Evolutionary conservation across 1,139 yeast genomes (phyloP), one percentile per base, ranked within the genome.

Genomic region (Debaryomyces psychrophilus): DNA sequence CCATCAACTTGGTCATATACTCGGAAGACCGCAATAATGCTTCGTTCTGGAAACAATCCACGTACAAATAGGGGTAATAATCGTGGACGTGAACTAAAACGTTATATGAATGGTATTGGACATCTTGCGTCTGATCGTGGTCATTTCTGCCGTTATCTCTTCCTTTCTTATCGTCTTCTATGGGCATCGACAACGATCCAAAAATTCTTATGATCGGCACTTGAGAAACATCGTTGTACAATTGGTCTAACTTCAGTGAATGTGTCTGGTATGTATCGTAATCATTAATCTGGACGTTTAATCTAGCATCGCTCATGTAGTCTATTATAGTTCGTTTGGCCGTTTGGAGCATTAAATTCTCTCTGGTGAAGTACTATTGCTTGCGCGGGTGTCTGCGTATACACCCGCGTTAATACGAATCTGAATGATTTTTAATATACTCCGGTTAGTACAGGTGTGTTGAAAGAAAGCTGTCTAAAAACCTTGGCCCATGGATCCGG

Each of bases 131-230:
- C 15, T 45, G 43, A 47, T 50, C 20, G 46, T 45, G 12, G 23
- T 25, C 15, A 34, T 25, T 33, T 29, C 22, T 29, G 23, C 14
- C 8, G 42, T 14, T 44, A 47, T 51, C 17, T 46, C 45, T 20
- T 14, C 22, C n/a, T 26, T 22, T 33, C 31, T 27, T 23, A 23
- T 20, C 22, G 43, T 27, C 17, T 20, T 20, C n/a, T 8, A n/a
- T 11, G 11, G 44, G 49, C 20, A 53, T 74, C 12, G 82, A 60
- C 17, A 78, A 71, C 11, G 81, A 76, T 0, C 97, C 97, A 64
- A 83, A 93, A 0, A 93, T 67, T 42, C 99, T 69, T 2, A 90
- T 68, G 0, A 90, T 71, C 0, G 98, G 98, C 0, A 87, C 92
- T 38, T 77, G 81, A 2, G 65, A 54, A 12, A 71, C 79, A 11